Conservation (phyloP, 164 flowering plant genomes). For the Chimonanthus salicifolius region DNA sequence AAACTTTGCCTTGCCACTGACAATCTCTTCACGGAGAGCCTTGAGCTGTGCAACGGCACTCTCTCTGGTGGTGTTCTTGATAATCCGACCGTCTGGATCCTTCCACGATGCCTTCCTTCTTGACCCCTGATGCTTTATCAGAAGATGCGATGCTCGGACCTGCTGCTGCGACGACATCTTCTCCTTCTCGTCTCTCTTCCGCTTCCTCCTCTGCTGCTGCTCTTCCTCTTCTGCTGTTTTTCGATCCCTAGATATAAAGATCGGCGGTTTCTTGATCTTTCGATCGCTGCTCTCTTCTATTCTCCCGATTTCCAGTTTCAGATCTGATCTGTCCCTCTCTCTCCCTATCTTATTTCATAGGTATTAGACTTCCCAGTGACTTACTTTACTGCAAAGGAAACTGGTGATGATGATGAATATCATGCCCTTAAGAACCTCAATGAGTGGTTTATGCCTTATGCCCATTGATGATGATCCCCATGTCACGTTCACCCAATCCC, state of each 20-base stretch:
- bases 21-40: constrained; percentile 56
- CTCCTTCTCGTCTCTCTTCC: constrained; percentile 16
- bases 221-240: background rate
- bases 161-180: constrained; percentile 29
- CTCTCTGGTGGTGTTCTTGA: constrained; percentile 62
- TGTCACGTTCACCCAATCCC: no score
- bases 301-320: no score
- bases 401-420: no score
- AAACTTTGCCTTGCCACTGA: constrained; percentile 67
- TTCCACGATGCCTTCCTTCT: constrained; percentile 92
- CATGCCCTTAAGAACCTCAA: no score
- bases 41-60: constrained; percentile 67
- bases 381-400: no score
- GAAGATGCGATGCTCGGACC: constrained; percentile 50
- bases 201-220: background rate
- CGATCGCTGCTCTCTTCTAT: background rate
- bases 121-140: constrained; percentile 89
- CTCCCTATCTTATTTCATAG: no score
- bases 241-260: background rate
- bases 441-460: no score
- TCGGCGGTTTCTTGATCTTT: background rate
- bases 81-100: constrained; percentile 82
- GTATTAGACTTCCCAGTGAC: no score
- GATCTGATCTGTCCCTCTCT: no score
- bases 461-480: no score